Conservation (phyloP, 148 eudicot genomes). For the Cornus kousa region DNA sequence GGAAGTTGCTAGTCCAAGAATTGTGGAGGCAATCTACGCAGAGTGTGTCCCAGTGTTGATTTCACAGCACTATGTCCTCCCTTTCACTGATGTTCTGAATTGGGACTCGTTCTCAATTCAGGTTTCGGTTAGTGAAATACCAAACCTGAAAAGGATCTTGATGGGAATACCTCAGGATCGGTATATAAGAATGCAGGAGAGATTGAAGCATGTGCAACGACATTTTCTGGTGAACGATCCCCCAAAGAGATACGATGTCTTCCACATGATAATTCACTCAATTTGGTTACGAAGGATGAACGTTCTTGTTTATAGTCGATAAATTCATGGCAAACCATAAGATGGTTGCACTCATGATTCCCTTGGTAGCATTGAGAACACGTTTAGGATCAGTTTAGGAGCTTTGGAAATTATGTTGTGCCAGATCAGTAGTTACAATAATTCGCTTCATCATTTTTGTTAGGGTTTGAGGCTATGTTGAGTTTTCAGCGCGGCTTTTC, state of each 20-base stretch:
- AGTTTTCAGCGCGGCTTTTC: no score
- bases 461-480: no score
- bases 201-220: conserved; percentile 57
- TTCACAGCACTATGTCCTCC: conserved; percentile 59
- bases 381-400: no score
- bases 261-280: conserved; percentile 84
- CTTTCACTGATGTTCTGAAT: conserved; percentile 81
- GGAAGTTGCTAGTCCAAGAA: conserved; percentile 88
- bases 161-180: conserved; percentile 40
- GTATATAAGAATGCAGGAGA: conserved; percentile 44
- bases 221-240: conserved; percentile 81
- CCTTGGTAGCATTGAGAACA: neutral
- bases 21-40: conserved; percentile 78
- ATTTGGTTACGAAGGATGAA: conserved; percentile 84
- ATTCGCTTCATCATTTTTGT: no score
- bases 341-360: no score
- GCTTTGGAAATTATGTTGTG: no score
- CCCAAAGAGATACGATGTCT: conserved; percentile 74
- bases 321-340: neutral
- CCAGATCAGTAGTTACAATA: no score
- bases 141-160: conserved; percentile 57
- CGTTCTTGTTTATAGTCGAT: conserved; percentile 41
- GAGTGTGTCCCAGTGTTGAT: conserved; percentile 83
- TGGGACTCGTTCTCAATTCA: conserved; percentile 65
- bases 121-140: conserved; percentile 54